A percentile compares a stretch with the other conserved stretches of the same genome.
Conservation (phyloP, 371 early-diverging fungal species). For the Zancudomyces culisetae region DNA sequence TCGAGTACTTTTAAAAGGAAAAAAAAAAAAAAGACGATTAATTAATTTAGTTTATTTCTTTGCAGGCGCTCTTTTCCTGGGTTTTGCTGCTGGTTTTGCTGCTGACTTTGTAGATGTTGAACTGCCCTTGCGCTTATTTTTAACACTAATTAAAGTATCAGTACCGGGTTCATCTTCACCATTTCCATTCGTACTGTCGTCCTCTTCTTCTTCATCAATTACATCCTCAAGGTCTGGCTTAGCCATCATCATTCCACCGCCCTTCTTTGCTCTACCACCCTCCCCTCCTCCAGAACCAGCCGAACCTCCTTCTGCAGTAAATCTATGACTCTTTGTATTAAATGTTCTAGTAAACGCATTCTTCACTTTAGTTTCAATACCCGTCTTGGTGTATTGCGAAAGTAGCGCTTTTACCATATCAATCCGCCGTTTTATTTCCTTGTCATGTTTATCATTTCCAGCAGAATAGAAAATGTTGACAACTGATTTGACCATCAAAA, state of each 20-base stretch:
- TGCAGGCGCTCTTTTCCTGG: not conserved
- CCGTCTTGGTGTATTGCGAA: too few species aligned
- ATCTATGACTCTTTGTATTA: not conserved
- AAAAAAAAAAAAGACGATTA: not conserved
- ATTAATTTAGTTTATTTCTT: not conserved
- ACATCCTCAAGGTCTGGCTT: slow-evolving; percentile 5
- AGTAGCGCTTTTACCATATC: too few species aligned
- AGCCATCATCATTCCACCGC: too few species aligned
- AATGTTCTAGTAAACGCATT: slow-evolving; percentile 43
- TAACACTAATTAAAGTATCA: not conserved
- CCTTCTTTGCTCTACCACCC: too few species aligned
- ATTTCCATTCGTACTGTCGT: not conserved
- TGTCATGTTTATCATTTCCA: too few species aligned
- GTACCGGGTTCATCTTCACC: not conserved
- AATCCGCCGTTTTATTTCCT: slow-evolving; percentile 27
- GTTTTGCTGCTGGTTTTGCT: not conserved
- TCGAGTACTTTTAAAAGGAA: too few species aligned
- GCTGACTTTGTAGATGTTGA: not conserved
- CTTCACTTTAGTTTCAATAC: slow-evolving; percentile 53
- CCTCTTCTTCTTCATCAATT: slow-evolving; percentile 4
- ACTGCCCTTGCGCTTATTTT: not conserved
- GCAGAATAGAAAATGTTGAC: too few species aligned
- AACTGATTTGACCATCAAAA: slow-evolving; percentile 39
- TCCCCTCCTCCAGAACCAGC: not conserved
- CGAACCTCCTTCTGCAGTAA: not conserved